Evolutionary conservation across 345 rosid genomes (phyloP).

Genomic region (thale cress (Arabidopsis thaliana)): TAIR10.1 NC_003070.9:28608501-28609000

Average conservation of each 20-base stretch:
- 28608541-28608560: slow-evolving; percentile 70
- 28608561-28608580: slow-evolving; percentile 86
- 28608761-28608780: slow-evolving; percentile 6
- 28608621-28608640: slow-evolving; percentile 86
- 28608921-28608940: slow-evolving; percentile 42
- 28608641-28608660: slow-evolving; percentile 97
- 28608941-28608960: slow-evolving; percentile 17
- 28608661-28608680: slow-evolving; percentile 63
- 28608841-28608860: slow-evolving; percentile 39
- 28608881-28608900: slow-evolving; percentile 45
- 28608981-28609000: slow-evolving; percentile 9
- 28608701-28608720: background rate
- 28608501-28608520: slow-evolving; percentile 65
- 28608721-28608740: background rate
- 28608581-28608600: slow-evolving; percentile 69
- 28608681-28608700: slow-evolving; percentile 29
- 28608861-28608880: slow-evolving; percentile 42
- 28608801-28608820: slow-evolving; percentile 42
- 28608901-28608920: slow-evolving; percentile 59
- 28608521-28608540: slow-evolving; percentile 72
- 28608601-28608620: slow-evolving; percentile 80
- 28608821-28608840: slow-evolving; percentile 40
- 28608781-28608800: slow-evolving; percentile 41
- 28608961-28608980: slow-evolving; percentile 10
- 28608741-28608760: background rate